Evolutionary conservation across 2,329 filamentous ascomycete genomes (phyloP), one percentile per base, ranked within the genome.

Genomic region (Cyphellophora europaea): DNA sequence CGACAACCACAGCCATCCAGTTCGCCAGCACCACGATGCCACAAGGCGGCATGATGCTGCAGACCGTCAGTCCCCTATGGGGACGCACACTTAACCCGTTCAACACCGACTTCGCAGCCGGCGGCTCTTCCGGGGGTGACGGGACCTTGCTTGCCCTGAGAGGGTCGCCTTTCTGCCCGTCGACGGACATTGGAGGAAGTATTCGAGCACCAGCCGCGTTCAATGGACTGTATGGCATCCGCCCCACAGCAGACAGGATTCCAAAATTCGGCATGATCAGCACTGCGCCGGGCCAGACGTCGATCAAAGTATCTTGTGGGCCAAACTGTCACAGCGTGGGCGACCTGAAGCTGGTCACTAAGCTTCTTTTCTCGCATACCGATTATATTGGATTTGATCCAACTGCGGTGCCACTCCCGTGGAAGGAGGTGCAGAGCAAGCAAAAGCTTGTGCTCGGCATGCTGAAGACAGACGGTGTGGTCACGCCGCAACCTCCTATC

Each of bases 401-500:
- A 1, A 65, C 64, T 19, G 61, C 69, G 23, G 38, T 39, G 11
- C 69, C 68, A 1, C 63, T 74, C 3, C 67, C 69, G 0, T 77
- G 72, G 72, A 56, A 63, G 8, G 19, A 45, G 6, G 17, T 42
- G 5, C 17, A 27, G 5, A 6, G 29, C 4, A 17, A 35, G 21
- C 53, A 35, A 11, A 47, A 44, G 25, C 53, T 82, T n/a, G 68
- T 60, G 21, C 60, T 84, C 36, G 79, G 63, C 3, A 67, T 83
- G 18, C 63, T 82, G 55, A 74, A 69, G 66, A 62, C 78, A 52
- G 80, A 84, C 50, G 72, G 69, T 10, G 63, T 76, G 33, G 77
- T 80, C 3, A 63, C 36, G 11, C 79, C 80, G 0, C 80, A 82
- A 34, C 79, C 80, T 3, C 79, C 79, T 0, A 66, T 83, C 3